Evolutionary conservation across 495 filamentous ascomycete species (phyloP).

Genomic region (Hypoxylon perforatum): DNA sequence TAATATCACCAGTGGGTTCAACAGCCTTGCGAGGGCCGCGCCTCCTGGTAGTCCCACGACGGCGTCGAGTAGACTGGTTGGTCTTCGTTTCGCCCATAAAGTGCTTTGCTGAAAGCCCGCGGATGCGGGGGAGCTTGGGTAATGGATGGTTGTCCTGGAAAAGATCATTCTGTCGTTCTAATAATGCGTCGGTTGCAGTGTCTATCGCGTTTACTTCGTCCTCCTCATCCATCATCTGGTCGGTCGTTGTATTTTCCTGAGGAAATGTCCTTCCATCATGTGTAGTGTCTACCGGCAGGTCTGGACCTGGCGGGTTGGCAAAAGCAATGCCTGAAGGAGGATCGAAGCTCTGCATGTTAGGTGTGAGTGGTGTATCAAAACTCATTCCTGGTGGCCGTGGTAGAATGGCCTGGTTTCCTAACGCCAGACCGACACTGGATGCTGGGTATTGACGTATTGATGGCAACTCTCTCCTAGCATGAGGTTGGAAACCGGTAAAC

Average conservation of each 20-base stretch:
- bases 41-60: conserved; percentile 37
- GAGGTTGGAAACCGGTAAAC: conserved; percentile 1
- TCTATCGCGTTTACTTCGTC: conserved; percentile 23
- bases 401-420: not conserved
- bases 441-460: not conserved
- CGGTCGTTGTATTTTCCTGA: not conserved
- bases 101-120: conserved; percentile 25
- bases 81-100: conserved; percentile 21
- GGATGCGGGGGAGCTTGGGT: conserved; percentile 21
- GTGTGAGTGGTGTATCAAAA: not conserved
- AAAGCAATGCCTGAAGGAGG: not conserved
- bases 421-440: not conserved
- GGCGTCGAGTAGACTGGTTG: conserved; percentile 16
- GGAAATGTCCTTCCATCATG: not conserved
- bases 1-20: conserved; percentile 80
- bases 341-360: not conserved
- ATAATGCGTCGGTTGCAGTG: conserved; percentile 27
- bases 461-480: not conserved
- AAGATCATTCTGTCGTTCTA: conserved; percentile 35
- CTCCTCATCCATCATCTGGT: not conserved
- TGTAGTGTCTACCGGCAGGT: not conserved
- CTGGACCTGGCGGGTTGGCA: not conserved
- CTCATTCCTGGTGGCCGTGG: conserved; percentile 1
- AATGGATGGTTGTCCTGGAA: conserved; percentile 33
- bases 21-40: conserved; percentile 76